Evolutionary conservation across 495 filamentous ascomycete genomes (phyloP).

Genomic region (Neurospora sp.): DNA sequence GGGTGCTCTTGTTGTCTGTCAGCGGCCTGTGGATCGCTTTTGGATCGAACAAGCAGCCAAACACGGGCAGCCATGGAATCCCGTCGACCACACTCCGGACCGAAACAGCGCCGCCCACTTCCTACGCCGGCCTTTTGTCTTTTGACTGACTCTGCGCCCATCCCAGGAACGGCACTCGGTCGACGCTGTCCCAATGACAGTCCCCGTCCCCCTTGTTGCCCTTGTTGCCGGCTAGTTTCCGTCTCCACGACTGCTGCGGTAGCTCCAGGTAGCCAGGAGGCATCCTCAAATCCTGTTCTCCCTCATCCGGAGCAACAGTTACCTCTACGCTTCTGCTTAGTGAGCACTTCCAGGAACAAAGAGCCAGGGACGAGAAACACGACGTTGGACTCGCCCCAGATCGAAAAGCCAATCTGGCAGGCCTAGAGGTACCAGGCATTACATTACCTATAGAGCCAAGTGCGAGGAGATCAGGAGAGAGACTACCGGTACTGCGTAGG

Average conservation of each 20-base stretch:
- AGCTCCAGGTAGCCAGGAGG: background rate
- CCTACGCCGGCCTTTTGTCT: background rate
- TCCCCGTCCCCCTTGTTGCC: slow-evolving; percentile 10
- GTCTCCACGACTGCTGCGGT: background rate
- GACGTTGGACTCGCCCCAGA: background rate
- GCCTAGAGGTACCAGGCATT: background rate
- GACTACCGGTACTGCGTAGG: background rate
- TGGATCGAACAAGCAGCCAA: background rate
- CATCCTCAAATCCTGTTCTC: background rate
- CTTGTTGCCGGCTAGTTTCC: background rate
- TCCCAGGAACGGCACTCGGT: background rate
- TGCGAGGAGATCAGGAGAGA: background rate
- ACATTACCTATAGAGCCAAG: background rate
- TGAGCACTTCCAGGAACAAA: background rate
- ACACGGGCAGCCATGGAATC: background rate
- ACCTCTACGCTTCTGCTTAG: background rate
- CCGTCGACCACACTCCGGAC: background rate
- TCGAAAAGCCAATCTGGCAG: background rate
- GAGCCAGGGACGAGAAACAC: background rate
- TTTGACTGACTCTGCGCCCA: background rate
- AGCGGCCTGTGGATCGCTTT: background rate
- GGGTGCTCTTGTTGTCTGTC: background rate
- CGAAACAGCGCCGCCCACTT: background rate
- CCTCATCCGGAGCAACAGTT: background rate
- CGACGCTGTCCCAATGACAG: background rate